These are phyloP conservation scores for Nidula microcarpa DNA, from an alignment of 768 basidiomycete species.

Conservation along the genomic window DNA sequence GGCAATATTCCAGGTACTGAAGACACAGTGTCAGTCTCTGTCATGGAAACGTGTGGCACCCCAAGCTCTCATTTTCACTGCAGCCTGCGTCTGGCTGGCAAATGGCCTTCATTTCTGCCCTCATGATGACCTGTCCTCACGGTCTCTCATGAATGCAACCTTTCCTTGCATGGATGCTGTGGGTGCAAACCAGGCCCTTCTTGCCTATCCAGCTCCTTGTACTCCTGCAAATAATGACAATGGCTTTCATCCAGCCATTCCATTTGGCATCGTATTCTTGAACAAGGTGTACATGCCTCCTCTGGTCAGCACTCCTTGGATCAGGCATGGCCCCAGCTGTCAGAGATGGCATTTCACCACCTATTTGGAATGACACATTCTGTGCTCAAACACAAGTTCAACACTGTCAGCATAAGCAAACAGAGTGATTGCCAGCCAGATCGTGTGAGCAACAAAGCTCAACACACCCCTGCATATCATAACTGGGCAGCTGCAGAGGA, in stretches of 20 bases:
- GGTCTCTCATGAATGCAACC: slow-evolving; percentile 13
- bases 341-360: slow-evolving; percentile 4
- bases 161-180: slow-evolving; percentile 12
- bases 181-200: slow-evolving; percentile 7
- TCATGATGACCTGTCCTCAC: slow-evolving; percentile 11
- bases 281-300: slow-evolving; percentile 4
- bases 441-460: not conserved
- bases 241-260: slow-evolving; percentile 1
- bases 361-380: slow-evolving; percentile 5
- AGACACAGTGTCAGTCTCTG: not conserved
- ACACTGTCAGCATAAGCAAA: no score
- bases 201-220: slow-evolving; percentile 7
- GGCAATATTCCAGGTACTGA: not conserved
- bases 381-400: no score
- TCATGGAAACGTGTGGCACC: not conserved
- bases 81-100: slow-evolving; percentile 14
- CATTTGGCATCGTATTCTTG: slow-evolving; percentile 7
- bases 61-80: slow-evolving; percentile 16
- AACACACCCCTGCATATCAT: not conserved
- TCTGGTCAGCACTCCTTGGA: slow-evolving; percentile 5
- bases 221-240: not conserved
- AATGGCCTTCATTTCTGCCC: slow-evolving; percentile 21
- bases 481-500: not conserved
- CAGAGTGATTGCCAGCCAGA: no score
- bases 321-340: not conserved